A percentile compares a stretch with the other conserved stretches of the same genome.
These are phyloP conservation scores for Monascus purpureus DNA, from an alignment of 495 filamentous ascomycete species.

Conservation along the genomic window DNA sequence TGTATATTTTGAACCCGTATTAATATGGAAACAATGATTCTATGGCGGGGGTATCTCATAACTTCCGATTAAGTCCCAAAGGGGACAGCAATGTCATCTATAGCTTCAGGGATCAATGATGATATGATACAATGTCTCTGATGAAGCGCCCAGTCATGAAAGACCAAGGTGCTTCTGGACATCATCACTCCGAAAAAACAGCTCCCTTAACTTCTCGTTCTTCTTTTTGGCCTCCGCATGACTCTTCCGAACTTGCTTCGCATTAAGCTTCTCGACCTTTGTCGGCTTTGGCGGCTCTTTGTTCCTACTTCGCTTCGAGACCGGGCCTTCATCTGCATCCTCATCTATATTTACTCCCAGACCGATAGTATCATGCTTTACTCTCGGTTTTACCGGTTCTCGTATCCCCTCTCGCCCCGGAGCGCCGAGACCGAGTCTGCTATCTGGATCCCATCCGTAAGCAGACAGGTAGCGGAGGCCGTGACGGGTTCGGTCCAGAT, in stretches of 20 bases:
- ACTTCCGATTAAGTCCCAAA: too few relatives aligned
- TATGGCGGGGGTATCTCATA: too few relatives aligned
- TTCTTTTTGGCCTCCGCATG: constrained; percentile 46
- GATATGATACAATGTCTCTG: too few relatives aligned
- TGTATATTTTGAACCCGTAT: too few relatives aligned
- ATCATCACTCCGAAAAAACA: constrained; percentile 57
- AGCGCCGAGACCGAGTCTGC: constrained; percentile 55
- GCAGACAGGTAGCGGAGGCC: constrained; percentile 62
- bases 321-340: constrained; percentile 20
- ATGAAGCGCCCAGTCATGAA: too few relatives aligned
- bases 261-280: constrained; percentile 48
- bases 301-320: constrained; percentile 12
- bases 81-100: too few relatives aligned
- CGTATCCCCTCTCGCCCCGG: constrained; percentile 54
- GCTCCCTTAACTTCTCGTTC: constrained; percentile 44
- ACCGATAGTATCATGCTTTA: constrained; percentile 63
- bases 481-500: constrained; percentile 61
- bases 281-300: constrained; percentile 21
- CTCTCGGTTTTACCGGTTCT: constrained; percentile 57
- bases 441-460: constrained; percentile 83
- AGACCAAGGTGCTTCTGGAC: constrained; percentile 57
- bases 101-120: too few relatives aligned
- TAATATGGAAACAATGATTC: too few relatives aligned
- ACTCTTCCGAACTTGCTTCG: constrained; percentile 50
- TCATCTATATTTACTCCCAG: constrained; percentile 36